Evolutionary conservation across 2,329 filamentous ascomycete genomes (phyloP).

Genomic region (Colletotrichum incanum): DNA sequence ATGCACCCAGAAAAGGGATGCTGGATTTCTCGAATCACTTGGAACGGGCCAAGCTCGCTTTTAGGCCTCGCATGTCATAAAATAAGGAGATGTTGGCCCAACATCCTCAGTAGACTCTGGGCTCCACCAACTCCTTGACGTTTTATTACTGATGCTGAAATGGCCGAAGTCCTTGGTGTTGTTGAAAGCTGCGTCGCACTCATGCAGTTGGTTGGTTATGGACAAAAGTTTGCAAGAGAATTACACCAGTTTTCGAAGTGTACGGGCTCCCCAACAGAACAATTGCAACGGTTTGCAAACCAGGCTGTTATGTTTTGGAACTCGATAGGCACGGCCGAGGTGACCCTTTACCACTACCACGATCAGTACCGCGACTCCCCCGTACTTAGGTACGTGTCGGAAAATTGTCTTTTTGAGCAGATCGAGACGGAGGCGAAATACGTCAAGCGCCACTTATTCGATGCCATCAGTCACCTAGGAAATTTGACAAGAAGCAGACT

Average conservation of each 20-base stretch:
- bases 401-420: background rate
- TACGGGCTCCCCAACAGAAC: background rate
- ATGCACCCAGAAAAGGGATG: background rate
- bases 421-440: background rate
- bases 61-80: background rate
- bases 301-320: background rate
- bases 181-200: background rate
- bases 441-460: background rate
- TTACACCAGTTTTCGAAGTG: background rate
- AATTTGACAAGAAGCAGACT: background rate
- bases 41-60: background rate
- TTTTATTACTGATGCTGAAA: background rate
- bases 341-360: background rate
- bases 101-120: background rate
- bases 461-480: background rate
- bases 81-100: background rate
- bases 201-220: background rate
- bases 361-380: background rate
- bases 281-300: background rate
- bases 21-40: background rate
- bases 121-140: background rate
- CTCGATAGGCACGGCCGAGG: background rate
- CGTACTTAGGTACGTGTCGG: background rate
- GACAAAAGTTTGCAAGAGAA: background rate
- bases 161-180: background rate